Percentiles rank a stretch among this genome's conserved stretches.
Evolutionary conservation across 2,329 filamentous ascomycete genomes (phyloP).

Genomic region (Botrytis medusae): DNA sequence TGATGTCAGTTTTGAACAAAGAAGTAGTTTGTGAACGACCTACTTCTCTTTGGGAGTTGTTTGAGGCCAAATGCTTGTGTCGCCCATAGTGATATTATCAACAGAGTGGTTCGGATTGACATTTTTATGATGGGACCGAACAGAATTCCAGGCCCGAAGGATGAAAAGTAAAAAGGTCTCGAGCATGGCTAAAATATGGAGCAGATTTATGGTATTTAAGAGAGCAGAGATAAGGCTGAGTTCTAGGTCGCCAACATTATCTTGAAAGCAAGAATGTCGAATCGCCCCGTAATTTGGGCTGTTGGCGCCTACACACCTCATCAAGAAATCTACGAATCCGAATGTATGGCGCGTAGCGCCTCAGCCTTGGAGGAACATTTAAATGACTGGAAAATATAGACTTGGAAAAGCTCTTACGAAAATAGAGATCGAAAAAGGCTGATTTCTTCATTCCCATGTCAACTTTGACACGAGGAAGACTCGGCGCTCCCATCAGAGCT

Average conservation of each 20-base stretch:
- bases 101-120: not conserved
- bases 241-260: constrained; percentile 4
- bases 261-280: not conserved
- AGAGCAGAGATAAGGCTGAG: not conserved
- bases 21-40: not conserved
- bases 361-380: not conserved
- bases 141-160: not conserved
- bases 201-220: not conserved
- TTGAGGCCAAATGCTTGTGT: not conserved
- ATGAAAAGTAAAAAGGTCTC: not conserved
- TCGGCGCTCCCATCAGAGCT: not conserved
- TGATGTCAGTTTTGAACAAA: not conserved
- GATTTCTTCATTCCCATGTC: not conserved
- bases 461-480: not conserved
- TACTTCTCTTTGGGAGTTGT: not conserved
- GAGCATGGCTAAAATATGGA: constrained; percentile 15
- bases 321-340: not conserved
- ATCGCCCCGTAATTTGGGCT: not conserved
- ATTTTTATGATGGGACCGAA: not conserved
- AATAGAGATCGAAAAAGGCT: not conserved
- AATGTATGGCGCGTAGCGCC: not conserved
- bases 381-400: not conserved
- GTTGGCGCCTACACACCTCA: not conserved
- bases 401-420: not conserved
- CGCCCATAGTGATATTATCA: constrained; percentile 11